These are phyloP conservation scores for Cyberlindnera euphorbiiphila DNA, from an alignment of 805 yeast genomes.

Conservation along the genomic window DNA sequence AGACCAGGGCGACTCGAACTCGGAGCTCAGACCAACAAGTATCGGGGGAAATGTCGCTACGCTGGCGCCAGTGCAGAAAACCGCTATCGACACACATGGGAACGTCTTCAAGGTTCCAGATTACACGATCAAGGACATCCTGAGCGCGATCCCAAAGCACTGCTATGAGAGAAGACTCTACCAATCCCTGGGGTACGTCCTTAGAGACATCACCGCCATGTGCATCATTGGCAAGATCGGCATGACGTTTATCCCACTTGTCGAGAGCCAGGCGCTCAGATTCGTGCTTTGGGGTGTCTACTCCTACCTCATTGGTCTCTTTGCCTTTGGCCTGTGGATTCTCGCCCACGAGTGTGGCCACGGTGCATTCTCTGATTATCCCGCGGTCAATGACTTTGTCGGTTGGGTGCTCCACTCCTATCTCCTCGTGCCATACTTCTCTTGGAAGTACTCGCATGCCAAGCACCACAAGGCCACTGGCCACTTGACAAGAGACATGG, in stretches of 20 bases:
- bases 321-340: slow-evolving; percentile 79
- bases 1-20: slow-evolving; percentile 9
- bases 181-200: slow-evolving; percentile 59
- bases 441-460: slow-evolving; percentile 81
- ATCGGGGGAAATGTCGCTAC: slow-evolving; percentile 23
- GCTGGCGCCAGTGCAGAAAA: slow-evolving; percentile 23
- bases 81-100: slow-evolving; percentile 44
- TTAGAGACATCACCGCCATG: slow-evolving; percentile 56
- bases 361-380: slow-evolving; percentile 74
- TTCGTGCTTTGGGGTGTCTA: slow-evolving; percentile 29
- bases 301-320: slow-evolving; percentile 53
- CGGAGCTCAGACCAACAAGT: slow-evolving; percentile 20
- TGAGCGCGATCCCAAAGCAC: slow-evolving; percentile 66
- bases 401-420: slow-evolving; percentile 84
- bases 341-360: slow-evolving; percentile 93
- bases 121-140: slow-evolving; percentile 69
- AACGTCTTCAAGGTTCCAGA: slow-evolving; percentile 70
- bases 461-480: slow-evolving; percentile 92
- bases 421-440: slow-evolving; percentile 78
- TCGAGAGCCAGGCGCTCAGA: slow-evolving; percentile 31
- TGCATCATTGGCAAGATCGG: slow-evolving; percentile 50
- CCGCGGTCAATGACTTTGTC: slow-evolving; percentile 67
- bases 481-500: slow-evolving; percentile 78
- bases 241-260: slow-evolving; percentile 47
- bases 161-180: slow-evolving; percentile 63